These are phyloP conservation scores for Limnomonas spitsbergensis DNA, from an alignment of 139 green algal genomes.

Conservation along the genomic window DNA sequence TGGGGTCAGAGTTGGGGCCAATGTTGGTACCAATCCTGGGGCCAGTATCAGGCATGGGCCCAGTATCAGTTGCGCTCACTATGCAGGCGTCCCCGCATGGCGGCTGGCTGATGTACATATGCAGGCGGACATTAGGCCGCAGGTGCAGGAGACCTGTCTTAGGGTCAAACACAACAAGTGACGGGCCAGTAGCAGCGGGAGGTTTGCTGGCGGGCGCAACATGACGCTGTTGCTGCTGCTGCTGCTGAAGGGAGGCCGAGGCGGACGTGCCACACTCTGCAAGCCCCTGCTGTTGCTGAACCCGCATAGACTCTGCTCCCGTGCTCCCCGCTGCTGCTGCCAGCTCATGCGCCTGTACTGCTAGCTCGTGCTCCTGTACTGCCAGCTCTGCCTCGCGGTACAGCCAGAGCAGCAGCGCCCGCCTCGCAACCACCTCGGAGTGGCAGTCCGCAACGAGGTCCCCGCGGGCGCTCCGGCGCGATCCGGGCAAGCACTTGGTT, in stretches of 20 bases:
- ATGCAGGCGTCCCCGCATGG: constrained; percentile 86
- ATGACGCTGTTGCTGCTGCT: no score
- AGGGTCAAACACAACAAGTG: not conserved
- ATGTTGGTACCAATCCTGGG: no score
- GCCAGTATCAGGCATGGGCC: no score
- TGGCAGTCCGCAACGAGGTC: constrained; percentile 75
- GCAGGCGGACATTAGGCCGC: constrained; percentile 50
- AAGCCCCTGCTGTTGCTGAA: no score
- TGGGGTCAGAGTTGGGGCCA: no score
- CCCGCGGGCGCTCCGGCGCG: constrained; percentile 20
- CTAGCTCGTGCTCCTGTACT: constrained; percentile 5
- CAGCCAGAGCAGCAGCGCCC: constrained; percentile 68
- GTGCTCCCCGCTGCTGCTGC: no score
- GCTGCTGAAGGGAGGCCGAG: no score
- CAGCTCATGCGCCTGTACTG: no score
- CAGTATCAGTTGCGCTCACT: constrained; percentile 15
- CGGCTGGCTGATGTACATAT: constrained; percentile 77
- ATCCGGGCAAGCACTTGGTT: constrained; percentile 74
- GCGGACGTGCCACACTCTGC: no score
- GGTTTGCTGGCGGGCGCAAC: no score
- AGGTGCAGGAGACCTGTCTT: constrained; percentile 30
- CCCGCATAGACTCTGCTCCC: no score
- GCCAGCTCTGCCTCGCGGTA: constrained; percentile 54
- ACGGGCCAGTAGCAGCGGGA: no score
- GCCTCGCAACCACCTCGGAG: constrained; percentile 68